Evolutionary conservation across 192 early-diverging fungal genomes (phyloP).

Genomic region (Ramicandelaber brevisporus): DNA sequence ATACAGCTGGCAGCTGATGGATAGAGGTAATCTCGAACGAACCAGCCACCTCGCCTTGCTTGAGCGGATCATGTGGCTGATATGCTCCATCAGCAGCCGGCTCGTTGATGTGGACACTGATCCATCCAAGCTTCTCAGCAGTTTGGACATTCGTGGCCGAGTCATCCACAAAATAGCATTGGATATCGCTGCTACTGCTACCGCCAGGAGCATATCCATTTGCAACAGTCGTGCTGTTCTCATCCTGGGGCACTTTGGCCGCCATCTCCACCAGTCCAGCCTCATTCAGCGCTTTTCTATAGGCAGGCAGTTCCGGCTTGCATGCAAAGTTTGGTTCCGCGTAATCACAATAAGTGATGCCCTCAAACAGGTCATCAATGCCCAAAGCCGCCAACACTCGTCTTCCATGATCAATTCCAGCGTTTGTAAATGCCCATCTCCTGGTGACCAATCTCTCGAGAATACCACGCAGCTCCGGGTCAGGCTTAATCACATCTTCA

Average conservation of each 20-base stretch:
- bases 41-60: no score
- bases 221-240: not conserved
- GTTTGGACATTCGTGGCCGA: conserved; percentile 31
- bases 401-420: conserved; percentile 34
- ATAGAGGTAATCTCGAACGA: conserved; percentile 29
- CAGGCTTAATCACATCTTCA: conserved; percentile 26
- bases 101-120: conserved; percentile 14
- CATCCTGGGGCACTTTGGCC: not conserved
- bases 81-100: conserved; percentile 8
- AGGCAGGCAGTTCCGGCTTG: conserved; percentile 26
- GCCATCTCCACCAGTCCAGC: not conserved
- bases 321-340: conserved; percentile 33
- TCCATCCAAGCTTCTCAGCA: conserved; percentile 22
- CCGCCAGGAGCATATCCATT: conserved; percentile 5
- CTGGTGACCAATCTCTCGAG: conserved; percentile 20
- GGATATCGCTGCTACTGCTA: conserved; percentile 32
- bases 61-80: no score
- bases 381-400: conserved; percentile 33
- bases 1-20: conserved; percentile 25
- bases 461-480: conserved; percentile 32
- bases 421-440: conserved; percentile 64
- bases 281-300: not conserved
- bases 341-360: conserved; percentile 53
- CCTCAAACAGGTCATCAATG: conserved; percentile 45
- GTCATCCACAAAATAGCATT: conserved; percentile 65